These are phyloP conservation scores for Gentiana dahurica DNA, from an alignment of 257 asterid genomes.

Conservation along the genomic window DNA sequence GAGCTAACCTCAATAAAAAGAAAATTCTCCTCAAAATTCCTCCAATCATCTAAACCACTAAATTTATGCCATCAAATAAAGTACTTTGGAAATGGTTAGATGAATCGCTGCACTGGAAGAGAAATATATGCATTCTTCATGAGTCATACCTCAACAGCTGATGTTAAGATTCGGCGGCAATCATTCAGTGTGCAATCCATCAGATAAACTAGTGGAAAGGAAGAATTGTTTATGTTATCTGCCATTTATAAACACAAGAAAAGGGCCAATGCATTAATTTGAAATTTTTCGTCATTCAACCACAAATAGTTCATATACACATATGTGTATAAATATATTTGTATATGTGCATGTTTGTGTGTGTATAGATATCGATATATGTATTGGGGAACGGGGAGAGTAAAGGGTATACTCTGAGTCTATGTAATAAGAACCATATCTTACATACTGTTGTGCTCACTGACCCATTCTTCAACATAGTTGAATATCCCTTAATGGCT, in stretches of 20 bases:
- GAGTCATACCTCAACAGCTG: slow-evolving; percentile 52
- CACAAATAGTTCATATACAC: no score
- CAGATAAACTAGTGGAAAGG: slow-evolving; percentile 72
- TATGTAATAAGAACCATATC: not conserved
- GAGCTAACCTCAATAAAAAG: no score
- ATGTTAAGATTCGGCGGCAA: slow-evolving; percentile 58
- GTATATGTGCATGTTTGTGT: no score
- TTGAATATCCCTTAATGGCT: slow-evolving; percentile 46
- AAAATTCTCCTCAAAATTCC: no score
- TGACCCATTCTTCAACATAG: slow-evolving; percentile 30
- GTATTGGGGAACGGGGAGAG: not conserved
- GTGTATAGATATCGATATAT: not conserved
- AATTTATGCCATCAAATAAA: not conserved
- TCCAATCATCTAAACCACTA: no score
- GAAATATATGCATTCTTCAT: not conserved
- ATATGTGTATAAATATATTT: no score
- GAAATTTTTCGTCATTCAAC: no score
- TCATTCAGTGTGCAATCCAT: slow-evolving; percentile 91
- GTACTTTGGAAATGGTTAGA: not conserved
- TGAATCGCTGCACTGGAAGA: not conserved
- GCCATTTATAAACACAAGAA: slow-evolving; percentile 16
- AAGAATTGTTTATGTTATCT: slow-evolving; percentile 38
- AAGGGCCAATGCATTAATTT: no score
- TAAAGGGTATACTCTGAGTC: not conserved
- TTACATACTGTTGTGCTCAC: slow-evolving; percentile 23